phyloP scores from a whole-genome alignment of 176 grass and related monocot genomes.

The Musa acuminata region DNA sequence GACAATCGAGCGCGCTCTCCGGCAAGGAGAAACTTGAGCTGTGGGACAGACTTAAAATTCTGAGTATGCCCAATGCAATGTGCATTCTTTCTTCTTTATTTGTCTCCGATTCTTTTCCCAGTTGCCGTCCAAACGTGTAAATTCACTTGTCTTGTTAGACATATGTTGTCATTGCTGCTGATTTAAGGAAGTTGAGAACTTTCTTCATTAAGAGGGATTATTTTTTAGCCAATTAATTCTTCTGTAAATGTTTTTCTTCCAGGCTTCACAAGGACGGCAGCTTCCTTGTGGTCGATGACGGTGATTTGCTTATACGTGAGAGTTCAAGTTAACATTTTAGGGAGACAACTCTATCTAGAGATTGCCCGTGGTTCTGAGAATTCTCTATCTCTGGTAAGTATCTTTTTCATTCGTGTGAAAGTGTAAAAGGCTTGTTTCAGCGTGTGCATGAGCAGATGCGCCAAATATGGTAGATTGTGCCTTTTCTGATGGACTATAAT shows the following conservation, averaged over 20 bases:
- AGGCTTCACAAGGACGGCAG: constrained; percentile 84
- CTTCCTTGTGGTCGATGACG: constrained; percentile 79
- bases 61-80: constrained; percentile 36
- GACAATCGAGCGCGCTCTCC: constrained; percentile 34
- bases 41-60: constrained; percentile 80
- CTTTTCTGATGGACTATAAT: too few species aligned
- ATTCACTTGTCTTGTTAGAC: not conserved
- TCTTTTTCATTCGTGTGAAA: not conserved
- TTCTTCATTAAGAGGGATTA: not conserved
- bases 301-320: constrained; percentile 91
- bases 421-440: not conserved
- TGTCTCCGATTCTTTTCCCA: not conserved
- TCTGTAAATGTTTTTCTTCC: constrained; percentile 3
- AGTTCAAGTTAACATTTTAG: constrained; percentile 96
- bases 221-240: not conserved
- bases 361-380: constrained; percentile 53
- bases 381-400: constrained; percentile 35
- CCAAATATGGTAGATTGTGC: not conserved
- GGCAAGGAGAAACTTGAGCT: constrained; percentile 61
- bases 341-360: constrained; percentile 89
- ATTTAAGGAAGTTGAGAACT: not conserved
- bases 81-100: too few species aligned
- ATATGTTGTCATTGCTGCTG: not conserved
- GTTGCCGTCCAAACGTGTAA: not conserved
- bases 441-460: not conserved